phyloP scores from a whole-genome alignment of 257 asterid species.

The Solanum etuberosum region DNA sequence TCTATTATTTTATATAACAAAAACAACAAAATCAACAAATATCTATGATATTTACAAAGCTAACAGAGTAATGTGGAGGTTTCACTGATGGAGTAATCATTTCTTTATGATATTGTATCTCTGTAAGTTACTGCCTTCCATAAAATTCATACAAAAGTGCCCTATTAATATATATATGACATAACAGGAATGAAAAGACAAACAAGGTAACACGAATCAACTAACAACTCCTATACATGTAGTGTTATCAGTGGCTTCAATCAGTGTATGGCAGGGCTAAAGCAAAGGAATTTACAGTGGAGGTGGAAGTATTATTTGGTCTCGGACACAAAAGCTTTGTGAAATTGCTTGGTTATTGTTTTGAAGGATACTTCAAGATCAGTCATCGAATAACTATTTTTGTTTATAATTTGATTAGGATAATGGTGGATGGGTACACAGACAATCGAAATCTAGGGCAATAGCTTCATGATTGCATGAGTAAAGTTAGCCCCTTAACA shows the following conservation, averaged over 20 bases:
- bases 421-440: conserved; percentile 33
- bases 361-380: conserved; percentile 26
- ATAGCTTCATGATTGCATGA: conserved; percentile 30
- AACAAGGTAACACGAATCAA: no score
- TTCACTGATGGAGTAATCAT: no score
- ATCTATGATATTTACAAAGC: no score
- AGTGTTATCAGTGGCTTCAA: background rate
- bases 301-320: conserved; percentile 30
- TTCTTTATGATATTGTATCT: no score
- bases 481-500: conserved; percentile 29
- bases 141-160: no score
- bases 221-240: no score
- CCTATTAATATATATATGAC: no score
- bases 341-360: conserved; percentile 44
- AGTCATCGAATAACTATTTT: background rate
- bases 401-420: conserved; percentile 11
- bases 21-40: no score
- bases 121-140: no score
- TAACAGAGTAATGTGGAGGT: no score
- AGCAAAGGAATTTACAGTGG: conserved; percentile 13
- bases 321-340: conserved; percentile 45
- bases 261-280: conserved; percentile 8
- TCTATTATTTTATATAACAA: no score
- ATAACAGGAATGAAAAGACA: no score
- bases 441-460: conserved; percentile 42